Base-by-base conservation (phyloP, 768 basidiomycete species). In the Mycena vitilis region DNA sequence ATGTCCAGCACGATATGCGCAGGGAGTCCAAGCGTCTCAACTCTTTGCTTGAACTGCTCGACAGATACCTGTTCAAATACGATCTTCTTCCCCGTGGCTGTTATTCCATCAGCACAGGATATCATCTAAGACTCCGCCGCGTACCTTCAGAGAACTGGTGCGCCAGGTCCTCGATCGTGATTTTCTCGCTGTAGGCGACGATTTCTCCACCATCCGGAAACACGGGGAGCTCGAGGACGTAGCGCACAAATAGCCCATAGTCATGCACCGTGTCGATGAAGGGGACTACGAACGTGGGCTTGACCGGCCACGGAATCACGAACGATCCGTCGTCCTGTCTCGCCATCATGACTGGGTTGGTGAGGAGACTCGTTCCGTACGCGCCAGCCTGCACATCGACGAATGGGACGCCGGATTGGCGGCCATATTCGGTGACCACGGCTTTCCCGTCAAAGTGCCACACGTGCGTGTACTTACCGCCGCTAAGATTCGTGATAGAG, bases 161-260 rank as follows among this genome's bases (percentile, higher is more conserved):
- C 13, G 51, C 48, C 30, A 60, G 16, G 12, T 68, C 66, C 5
- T 48, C 34, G 4, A 51, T 10, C 13, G 5, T 30, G 20, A 68
- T 44, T 15, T 56, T 36, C 9, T 68, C 66, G 3, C 66, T 34
- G 8, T 13, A 40, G 2, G 66, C 40, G 22, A 37, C 4, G 4
- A 52, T 0, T 34, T 59, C 59, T 1, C 38, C 20, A 2, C 60
- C 60, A 20, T 22, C 53, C 2, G 53, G 44, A 38, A 68, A 68
- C 12, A 58, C 60, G 0, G 57, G 30, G 37, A 22, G 30, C 47
- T 68, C 66, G 22, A 68, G 12, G 1, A 42, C 66, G 2, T 20
- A 8, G 40, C 60, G 66, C 22, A 63, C 66, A 22, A 62, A 68
- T 0, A 68, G 38, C 12, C 66, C 66, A n/a, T 61, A 68, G 18